Conservation (phyloP, 352 stramenopile species). For the Sclerospora graminicola region DNA sequence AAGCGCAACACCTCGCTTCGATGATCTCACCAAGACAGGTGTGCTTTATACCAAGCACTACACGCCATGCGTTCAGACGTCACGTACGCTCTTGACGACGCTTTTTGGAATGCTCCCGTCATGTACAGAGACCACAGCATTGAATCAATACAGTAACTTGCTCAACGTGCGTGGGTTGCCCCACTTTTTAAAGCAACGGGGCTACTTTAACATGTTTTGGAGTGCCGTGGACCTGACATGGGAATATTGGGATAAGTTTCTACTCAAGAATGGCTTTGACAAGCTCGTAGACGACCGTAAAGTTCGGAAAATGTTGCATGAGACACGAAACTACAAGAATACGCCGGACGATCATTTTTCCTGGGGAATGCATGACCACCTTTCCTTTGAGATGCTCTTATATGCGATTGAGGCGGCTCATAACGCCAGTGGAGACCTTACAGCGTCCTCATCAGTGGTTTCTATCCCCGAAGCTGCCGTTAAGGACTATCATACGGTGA, state of each 20-base stretch:
- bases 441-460: not conserved
- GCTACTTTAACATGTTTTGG: slow-evolving; percentile 69
- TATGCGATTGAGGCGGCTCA: slow-evolving; percentile 43
- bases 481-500: slow-evolving; percentile 4
- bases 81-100: slow-evolving; percentile 55
- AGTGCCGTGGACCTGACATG: slow-evolving; percentile 48
- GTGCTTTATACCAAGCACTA: slow-evolving; percentile 65
- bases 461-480: not conserved
- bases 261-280: slow-evolving; percentile 54
- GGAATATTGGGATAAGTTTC: slow-evolving; percentile 65
- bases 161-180: slow-evolving; percentile 41
- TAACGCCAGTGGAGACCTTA: slow-evolving; percentile 23
- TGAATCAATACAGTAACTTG: slow-evolving; percentile 47
- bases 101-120: slow-evolving; percentile 64
- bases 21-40: slow-evolving; percentile 37
- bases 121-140: slow-evolving; percentile 49
- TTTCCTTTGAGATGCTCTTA: slow-evolving; percentile 66
- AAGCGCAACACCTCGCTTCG: slow-evolving; percentile 48
- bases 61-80: slow-evolving; percentile 55
- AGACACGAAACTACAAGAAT: slow-evolving; percentile 43
- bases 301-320: slow-evolving; percentile 54
- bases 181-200: slow-evolving; percentile 55
- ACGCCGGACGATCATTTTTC: slow-evolving; percentile 51
- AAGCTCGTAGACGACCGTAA: slow-evolving; percentile 59
- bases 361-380: slow-evolving; percentile 60